Evolutionary conservation across 352 stramenopile genomes (phyloP).

Genomic region (Globisporangium nagaii): DNA sequence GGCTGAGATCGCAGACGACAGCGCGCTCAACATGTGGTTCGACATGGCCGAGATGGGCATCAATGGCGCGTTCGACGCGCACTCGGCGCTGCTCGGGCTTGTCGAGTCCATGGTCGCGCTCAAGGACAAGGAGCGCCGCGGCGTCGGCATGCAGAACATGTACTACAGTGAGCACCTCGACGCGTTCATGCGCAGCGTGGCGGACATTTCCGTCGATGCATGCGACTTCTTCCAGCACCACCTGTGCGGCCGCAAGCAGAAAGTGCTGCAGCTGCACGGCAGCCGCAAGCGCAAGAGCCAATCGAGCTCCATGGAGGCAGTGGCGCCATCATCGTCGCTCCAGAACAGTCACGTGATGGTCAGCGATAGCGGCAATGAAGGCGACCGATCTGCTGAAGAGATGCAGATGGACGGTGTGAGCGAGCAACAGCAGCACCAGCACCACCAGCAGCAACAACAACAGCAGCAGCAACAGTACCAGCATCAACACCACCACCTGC

Average conservation of each 20-base stretch:
- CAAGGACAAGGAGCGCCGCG: slow-evolving; percentile 72
- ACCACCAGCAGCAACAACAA: too few species aligned
- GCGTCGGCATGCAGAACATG: slow-evolving; percentile 82
- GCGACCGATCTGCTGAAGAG: neutral
- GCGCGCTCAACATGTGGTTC: slow-evolving; percentile 50
- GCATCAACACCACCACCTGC: slow-evolving; percentile 8
- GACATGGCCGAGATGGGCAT: slow-evolving; percentile 68
- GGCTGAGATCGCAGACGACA: slow-evolving; percentile 33
- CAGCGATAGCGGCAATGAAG: neutral
- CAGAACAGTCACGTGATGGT: neutral
- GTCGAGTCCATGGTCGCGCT: slow-evolving; percentile 66
- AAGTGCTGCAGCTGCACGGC: slow-evolving; percentile 14
- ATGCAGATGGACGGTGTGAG: slow-evolving; percentile 2
- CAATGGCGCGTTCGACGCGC: slow-evolving; percentile 46
- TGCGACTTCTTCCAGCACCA: slow-evolving; percentile 73
- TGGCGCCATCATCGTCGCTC: neutral
- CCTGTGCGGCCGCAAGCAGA: slow-evolving; percentile 57
- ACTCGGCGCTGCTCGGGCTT: slow-evolving; percentile 57
- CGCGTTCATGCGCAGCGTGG: slow-evolving; percentile 57
- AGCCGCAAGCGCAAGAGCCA: slow-evolving; percentile 27
- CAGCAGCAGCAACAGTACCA: slow-evolving; percentile 2
- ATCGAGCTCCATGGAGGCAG: neutral
- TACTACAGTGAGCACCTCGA: slow-evolving; percentile 59
- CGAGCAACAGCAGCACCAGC: neutral
- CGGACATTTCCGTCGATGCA: slow-evolving; percentile 45